phyloP scores from a whole-genome alignment of 441 rosid species.

The Pelargonium exstipulatum region DNA sequence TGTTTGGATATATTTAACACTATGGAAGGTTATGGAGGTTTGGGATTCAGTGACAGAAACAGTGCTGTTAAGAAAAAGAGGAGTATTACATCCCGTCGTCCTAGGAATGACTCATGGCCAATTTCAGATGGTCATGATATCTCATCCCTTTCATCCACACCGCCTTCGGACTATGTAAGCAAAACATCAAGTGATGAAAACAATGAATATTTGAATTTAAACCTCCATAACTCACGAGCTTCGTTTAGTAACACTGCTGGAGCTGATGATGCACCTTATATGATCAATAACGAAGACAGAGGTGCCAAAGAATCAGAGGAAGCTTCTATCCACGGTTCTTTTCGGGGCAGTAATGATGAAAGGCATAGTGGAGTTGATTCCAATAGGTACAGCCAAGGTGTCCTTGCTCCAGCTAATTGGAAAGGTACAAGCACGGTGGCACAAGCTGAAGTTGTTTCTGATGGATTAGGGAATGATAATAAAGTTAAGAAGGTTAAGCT shows the following conservation, averaged over 20 bases:
- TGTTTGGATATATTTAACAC: conserved; percentile 2
- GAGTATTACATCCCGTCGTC: conserved; percentile 60
- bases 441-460: conserved; percentile 25
- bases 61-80: conserved; percentile 69
- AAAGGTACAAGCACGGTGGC: conserved; percentile 22
- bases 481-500: conserved; percentile 63
- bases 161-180: conserved; percentile 56
- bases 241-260: conserved; percentile 22
- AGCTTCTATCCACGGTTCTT: conserved; percentile 57
- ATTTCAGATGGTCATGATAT: conserved; percentile 40
- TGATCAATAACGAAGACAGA: conserved; percentile 42
- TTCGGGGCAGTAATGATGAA: conserved; percentile 52
- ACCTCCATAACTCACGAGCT: conserved; percentile 21
- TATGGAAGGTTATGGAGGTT: conserved; percentile 52
- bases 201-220: conserved; percentile 17
- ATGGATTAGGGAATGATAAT: conserved; percentile 38
- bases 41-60: conserved; percentile 48
- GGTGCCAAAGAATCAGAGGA: conserved; percentile 61
- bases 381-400: conserved; percentile 45
- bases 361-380: conserved; percentile 44
- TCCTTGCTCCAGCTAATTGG: conserved; percentile 35
- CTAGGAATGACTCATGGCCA: conserved; percentile 54
- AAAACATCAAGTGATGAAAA: conserved; percentile 18
- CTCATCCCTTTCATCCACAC: conserved; percentile 61
- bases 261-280: conserved; percentile 34